phyloP scores from a whole-genome alignment of 345 rosid species.

The Hypericum androsaemum region DNA sequence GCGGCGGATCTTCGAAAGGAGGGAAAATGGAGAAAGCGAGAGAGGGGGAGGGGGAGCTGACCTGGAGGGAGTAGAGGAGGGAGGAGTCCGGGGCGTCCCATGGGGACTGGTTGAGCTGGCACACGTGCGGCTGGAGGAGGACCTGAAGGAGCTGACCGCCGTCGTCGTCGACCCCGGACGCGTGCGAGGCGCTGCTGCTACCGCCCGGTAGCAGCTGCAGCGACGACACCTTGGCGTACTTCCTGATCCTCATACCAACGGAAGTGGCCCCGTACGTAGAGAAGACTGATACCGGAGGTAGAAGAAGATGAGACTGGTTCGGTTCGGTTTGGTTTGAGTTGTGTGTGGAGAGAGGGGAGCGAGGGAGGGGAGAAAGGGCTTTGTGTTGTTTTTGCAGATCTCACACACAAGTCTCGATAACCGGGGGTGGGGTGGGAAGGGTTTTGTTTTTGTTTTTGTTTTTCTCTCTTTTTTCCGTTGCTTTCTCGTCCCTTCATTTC shows the following conservation, averaged over 20 bases:
- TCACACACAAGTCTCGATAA: too few species aligned
- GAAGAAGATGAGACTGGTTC: too few species aligned
- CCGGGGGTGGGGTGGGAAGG: too few species aligned
- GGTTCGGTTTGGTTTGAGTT: too few species aligned
- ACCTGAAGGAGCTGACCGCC: neutral
- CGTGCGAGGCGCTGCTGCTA: conserved; percentile 15
- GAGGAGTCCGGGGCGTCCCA: conserved; percentile 59
- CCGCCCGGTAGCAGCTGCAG: conserved; percentile 1
- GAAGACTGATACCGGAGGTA: too few species aligned
- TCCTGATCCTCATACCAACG: conserved; percentile 71
- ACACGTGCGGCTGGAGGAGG: conserved; percentile 36
- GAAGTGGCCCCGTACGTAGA: neutral
- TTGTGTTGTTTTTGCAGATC: too few species aligned
- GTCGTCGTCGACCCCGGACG: conserved; percentile 27
- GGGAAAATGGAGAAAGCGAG: conserved; percentile 11
- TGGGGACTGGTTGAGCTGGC: conserved; percentile 92
- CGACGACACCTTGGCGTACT: conserved; percentile 61
- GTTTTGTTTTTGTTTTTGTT: too few species aligned
- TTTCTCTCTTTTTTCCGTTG: too few species aligned
- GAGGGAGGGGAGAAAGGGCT: neutral
- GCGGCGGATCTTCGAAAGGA: conserved; percentile 26
- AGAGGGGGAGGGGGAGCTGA: conserved; percentile 7
- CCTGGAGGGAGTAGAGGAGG: conserved; percentile 25
- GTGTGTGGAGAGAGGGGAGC: neutral
- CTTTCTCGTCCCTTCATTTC: too few species aligned